A percentile compares a stretch with the other conserved stretches of the same genome.
Conservation (phyloP, 169 alveolate species). For the Perkinsus marinus region DNA sequence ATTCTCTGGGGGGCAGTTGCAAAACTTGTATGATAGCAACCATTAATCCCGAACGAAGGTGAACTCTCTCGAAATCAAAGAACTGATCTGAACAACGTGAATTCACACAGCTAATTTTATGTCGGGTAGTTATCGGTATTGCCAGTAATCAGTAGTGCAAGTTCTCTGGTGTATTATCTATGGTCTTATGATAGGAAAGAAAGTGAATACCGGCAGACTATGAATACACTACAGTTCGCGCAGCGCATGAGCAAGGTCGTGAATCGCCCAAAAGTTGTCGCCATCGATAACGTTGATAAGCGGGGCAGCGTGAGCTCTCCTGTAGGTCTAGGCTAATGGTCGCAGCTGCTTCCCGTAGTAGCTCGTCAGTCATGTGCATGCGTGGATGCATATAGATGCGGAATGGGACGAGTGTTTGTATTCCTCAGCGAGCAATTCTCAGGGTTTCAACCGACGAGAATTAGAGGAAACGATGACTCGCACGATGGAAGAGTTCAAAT, state of each 20-base stretch:
- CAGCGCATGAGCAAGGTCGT: background rate
- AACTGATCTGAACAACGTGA: no score
- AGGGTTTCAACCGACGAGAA: background rate
- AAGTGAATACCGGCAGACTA: background rate
- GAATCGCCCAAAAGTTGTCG: background rate
- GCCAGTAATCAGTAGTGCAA: no score
- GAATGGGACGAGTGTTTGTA: no score
- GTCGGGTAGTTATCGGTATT: no score
- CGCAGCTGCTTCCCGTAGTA: no score
- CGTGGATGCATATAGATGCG: no score
- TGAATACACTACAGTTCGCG: background rate
- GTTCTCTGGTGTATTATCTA: no score
- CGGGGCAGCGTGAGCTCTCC: background rate
- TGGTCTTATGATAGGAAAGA: background rate
- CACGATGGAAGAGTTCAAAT: background rate
- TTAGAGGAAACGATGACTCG: background rate
- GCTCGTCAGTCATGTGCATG: no score
- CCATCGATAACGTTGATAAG: background rate
- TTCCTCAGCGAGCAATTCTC: no score
- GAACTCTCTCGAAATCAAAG: background rate
- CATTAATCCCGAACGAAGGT: background rate
- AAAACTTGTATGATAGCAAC: slow-evolving; percentile 6
- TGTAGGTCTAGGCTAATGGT: background rate
- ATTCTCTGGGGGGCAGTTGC: background rate
- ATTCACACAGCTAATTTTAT: no score